phyloP scores from a whole-genome alignment of 768 basidiomycete genomes.

The Porpolomopsis calyptriformis region DNA sequence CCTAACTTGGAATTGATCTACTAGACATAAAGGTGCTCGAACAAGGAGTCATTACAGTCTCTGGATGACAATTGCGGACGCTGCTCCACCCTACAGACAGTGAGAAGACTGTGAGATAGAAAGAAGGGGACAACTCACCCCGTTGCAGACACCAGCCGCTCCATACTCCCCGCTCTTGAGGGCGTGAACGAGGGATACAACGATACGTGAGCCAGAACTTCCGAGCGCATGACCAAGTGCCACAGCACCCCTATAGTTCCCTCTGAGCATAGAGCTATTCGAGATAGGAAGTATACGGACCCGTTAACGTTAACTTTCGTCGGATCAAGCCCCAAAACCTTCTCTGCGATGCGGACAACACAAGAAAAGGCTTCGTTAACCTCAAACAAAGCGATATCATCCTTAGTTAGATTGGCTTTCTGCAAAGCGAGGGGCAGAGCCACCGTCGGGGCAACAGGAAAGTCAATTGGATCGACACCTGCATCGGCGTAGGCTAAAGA shows the following conservation, averaged over 20 bases:
- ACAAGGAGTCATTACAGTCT: conserved; percentile 60
- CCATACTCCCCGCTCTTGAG: conserved; percentile 89
- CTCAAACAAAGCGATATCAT: conserved; percentile 88
- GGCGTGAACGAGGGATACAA: conserved; percentile 87
- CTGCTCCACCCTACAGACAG: conserved; percentile 70
- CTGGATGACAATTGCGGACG: conserved; percentile 84
- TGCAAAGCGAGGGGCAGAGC: conserved; percentile 83
- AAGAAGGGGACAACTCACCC: conserved; percentile 43
- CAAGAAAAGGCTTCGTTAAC: conserved; percentile 98
- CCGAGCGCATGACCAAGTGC: conserved; percentile 95
- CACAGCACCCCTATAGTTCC: conserved; percentile 72
- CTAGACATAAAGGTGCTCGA: no score
- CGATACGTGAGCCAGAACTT: conserved; percentile 88
- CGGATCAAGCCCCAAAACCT: conserved; percentile 73
- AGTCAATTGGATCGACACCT: conserved; percentile 93
- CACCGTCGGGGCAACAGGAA: conserved; percentile 88
- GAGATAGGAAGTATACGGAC: conserved; percentile 31
- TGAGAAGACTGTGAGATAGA: conserved; percentile 4
- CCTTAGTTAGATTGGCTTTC: conserved; percentile 69
- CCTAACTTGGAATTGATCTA: no score
- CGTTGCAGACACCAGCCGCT: conserved; percentile 94
- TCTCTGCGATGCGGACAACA: conserved; percentile 84
- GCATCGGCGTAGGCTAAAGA: conserved; percentile 86
- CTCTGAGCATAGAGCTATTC: conserved; percentile 10
- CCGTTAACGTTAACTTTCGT: conserved; percentile 86